Conservation (phyloP, 148 eudicot genomes). For the Dianthus caryophyllus region DNA sequence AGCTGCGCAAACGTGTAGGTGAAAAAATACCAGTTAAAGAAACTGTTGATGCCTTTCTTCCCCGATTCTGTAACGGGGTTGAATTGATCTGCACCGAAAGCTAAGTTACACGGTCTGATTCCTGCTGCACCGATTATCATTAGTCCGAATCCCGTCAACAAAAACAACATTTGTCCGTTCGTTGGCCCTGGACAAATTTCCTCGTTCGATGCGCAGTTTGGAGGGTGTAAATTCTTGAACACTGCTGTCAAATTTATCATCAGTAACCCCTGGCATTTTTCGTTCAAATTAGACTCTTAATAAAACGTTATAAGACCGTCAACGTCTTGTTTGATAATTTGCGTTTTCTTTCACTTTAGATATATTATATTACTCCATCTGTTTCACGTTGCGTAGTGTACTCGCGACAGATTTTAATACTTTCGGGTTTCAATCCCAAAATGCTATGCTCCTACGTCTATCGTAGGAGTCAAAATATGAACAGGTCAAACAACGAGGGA, state of each 20-base stretch:
- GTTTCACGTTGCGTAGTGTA: too few species aligned
- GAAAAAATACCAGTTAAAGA: conserved; percentile 95
- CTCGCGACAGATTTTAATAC: too few species aligned
- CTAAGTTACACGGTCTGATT: conserved; percentile 77
- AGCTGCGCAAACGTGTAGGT: conserved; percentile 75
- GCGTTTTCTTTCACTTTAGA: neutral
- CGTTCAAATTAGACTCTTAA: too few species aligned
- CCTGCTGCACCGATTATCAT: conserved; percentile 72
- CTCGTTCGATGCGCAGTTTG: conserved; percentile 39
- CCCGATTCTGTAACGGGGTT: conserved; percentile 74
- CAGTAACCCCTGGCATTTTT: conserved; percentile 49
- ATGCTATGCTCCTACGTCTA: too few species aligned
- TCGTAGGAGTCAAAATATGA: neutral
- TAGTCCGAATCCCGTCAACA: conserved; percentile 51
- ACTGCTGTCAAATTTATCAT: conserved; percentile 59
- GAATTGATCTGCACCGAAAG: conserved; percentile 96
- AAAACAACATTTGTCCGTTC: conserved; percentile 43
- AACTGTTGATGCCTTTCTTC: conserved; percentile 72
- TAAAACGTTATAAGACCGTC: too few species aligned
- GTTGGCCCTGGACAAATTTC: conserved; percentile 46
- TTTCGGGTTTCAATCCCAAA: too few species aligned
- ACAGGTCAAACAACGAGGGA: neutral
- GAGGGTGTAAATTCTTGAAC: conserved; percentile 65
- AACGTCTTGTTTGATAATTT: too few species aligned
- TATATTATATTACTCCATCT: too few species aligned